Evolutionary conservation across 345 rosid species (phyloP).

Genomic region (Triadica sebifera): DNA sequence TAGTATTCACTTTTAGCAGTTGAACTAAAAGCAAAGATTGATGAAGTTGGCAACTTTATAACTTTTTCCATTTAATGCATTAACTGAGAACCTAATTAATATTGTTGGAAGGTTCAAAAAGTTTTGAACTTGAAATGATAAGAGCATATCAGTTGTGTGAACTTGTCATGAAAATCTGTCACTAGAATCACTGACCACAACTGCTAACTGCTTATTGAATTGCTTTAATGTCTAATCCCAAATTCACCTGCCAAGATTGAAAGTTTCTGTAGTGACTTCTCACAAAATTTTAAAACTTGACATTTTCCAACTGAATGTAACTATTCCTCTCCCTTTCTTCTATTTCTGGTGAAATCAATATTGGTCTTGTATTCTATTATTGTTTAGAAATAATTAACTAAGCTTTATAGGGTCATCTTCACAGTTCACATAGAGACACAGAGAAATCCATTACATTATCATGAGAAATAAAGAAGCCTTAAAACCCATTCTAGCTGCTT

Average conservation of each 20-base stretch:
- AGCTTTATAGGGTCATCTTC: background rate
- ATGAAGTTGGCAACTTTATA: too few species aligned
- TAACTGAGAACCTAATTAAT: background rate
- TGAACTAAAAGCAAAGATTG: too few species aligned
- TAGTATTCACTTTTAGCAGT: background rate
- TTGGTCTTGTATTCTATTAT: background rate
- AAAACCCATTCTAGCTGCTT: background rate
- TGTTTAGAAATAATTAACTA: background rate
- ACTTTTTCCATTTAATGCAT: background rate
- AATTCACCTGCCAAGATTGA: slow-evolving; percentile 22
- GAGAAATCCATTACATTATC: slow-evolving; percentile 14
- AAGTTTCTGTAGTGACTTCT: background rate
- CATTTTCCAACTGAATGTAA: background rate
- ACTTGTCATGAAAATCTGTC: slow-evolving; percentile 13
- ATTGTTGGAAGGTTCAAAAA: background rate
- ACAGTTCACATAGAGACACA: background rate
- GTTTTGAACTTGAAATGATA: background rate
- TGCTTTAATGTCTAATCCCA: slow-evolving; percentile 21
- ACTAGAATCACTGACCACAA: slow-evolving; percentile 15
- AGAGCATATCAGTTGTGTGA: background rate
- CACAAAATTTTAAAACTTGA: background rate
- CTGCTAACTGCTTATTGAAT: slow-evolving; percentile 23
- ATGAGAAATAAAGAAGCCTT: background rate
- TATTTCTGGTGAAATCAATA: background rate
- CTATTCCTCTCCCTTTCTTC: background rate